Percentiles rank a stretch among this genome's conserved stretches.
phyloP scores from a whole-genome alignment of 129 eudicot species.

The Silybum marianum region DNA sequence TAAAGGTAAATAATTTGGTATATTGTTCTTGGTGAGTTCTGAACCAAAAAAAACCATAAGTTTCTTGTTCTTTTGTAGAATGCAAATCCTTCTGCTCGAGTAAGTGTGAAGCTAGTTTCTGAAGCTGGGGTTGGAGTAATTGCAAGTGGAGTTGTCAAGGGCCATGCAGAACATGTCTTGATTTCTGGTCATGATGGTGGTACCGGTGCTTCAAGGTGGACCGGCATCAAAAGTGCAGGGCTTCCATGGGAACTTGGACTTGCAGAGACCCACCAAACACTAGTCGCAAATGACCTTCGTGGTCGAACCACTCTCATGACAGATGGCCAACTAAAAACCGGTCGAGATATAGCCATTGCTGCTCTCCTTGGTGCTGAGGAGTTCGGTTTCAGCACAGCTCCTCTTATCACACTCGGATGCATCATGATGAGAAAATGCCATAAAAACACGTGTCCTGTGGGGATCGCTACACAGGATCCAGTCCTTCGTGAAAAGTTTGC shows the following conservation, averaged over 20 bases:
- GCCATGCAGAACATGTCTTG: conserved; percentile 96
- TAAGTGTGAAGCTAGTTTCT: conserved; percentile 92
- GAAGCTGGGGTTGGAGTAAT: conserved; percentile 99
- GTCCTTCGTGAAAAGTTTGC: conserved; percentile 93
- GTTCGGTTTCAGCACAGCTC: conserved; percentile 97
- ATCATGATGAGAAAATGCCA: conserved; percentile 99
- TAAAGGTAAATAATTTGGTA: conserved; percentile 25
- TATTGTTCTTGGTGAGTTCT: conserved; percentile 1
- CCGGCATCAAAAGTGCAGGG: conserved; percentile 97
- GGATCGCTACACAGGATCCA: conserved; percentile 99
- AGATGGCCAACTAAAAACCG: conserved; percentile 96
- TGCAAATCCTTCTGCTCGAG: conserved; percentile 95
- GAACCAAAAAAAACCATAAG: background rate
- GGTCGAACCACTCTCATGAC: conserved; percentile 92
- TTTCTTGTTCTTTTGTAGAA: conserved; percentile 40
- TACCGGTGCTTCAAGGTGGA: conserved; percentile 98
- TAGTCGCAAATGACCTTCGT: conserved; percentile 96
- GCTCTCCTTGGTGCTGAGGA: conserved; percentile 99
- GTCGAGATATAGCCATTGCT: conserved; percentile 95
- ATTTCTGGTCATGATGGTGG: conserved; percentile 99
- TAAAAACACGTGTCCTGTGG: conserved; percentile 97
- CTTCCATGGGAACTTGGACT: conserved; percentile 99
- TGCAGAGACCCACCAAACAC: conserved; percentile 97
- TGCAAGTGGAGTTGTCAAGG: conserved; percentile 96
- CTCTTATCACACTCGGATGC: conserved; percentile 95